Evolutionary conservation across 257 asterid genomes (phyloP).

Genomic region (Fraxinus excelsior): DNA sequence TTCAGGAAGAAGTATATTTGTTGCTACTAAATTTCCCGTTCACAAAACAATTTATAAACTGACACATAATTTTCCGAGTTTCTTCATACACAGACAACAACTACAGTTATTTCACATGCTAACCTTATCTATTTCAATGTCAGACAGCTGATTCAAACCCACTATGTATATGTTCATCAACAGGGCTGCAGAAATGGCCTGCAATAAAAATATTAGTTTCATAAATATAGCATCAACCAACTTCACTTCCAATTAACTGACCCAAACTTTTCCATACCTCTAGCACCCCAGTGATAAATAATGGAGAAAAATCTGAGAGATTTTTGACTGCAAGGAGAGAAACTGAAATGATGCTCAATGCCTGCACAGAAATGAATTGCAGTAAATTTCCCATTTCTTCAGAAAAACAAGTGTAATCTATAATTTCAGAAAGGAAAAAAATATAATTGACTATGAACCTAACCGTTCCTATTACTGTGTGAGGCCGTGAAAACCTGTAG

Average conservation of each 20-base stretch:
- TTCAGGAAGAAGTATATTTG: neutral
- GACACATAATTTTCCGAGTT: neutral
- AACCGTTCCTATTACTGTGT: slow-evolving; percentile 94
- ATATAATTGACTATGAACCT: slow-evolving; percentile 37
- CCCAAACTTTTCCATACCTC: slow-evolving; percentile 48
- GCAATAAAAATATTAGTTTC: slow-evolving; percentile 25
- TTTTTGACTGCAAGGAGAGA: slow-evolving; percentile 89
- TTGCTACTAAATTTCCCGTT: neutral
- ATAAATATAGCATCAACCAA: slow-evolving; percentile 23
- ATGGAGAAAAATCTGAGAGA: slow-evolving; percentile 73
- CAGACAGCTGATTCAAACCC: slow-evolving; percentile 84
- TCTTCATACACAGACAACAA: neutral
- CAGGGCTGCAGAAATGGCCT: slow-evolving; percentile 90
- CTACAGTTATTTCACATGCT: slow-evolving; percentile 12
- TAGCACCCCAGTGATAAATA: slow-evolving; percentile 65
- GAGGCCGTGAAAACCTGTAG: slow-evolving; percentile 95
- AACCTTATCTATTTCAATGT: slow-evolving; percentile 94
- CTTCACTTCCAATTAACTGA: slow-evolving; percentile 11
- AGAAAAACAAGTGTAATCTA: slow-evolving; percentile 2
- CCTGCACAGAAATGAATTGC: slow-evolving; percentile 58
- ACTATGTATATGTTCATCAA: slow-evolving; percentile 89
- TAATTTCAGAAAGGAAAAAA: neutral
- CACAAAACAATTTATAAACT: neutral
- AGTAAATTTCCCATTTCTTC: slow-evolving; percentile 19
- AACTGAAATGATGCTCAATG: slow-evolving; percentile 89